These are phyloP conservation scores for Mortierella sp. DNA, from an alignment of 371 early-diverging fungal genomes.

Conservation along the genomic window DNA sequence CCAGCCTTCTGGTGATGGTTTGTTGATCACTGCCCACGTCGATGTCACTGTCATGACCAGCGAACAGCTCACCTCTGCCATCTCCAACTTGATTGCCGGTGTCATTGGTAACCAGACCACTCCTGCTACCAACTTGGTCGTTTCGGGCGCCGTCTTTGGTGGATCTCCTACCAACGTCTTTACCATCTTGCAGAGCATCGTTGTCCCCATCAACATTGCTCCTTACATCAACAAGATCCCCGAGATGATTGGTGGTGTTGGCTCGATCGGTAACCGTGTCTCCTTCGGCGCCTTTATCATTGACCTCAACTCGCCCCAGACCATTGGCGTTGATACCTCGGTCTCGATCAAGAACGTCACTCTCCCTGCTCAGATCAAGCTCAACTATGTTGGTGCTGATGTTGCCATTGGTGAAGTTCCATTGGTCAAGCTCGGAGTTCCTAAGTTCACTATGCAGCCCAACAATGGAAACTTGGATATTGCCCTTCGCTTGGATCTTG, in stretches of 20 bases:
- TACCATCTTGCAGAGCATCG: conserved; percentile 37
- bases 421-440: conserved; percentile 5
- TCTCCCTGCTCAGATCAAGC: too few species aligned
- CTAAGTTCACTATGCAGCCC: background rate
- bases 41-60: conserved; percentile 28
- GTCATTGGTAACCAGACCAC: conserved; percentile 28
- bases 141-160: conserved; percentile 33
- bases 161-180: conserved; percentile 24
- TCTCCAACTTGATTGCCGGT: conserved; percentile 26
- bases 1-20: conserved; percentile 24
- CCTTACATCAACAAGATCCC: conserved; percentile 25
- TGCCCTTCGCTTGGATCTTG: background rate
- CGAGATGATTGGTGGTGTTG: conserved; percentile 1
- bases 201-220: conserved; percentile 27
- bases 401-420: background rate
- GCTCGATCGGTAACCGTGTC: conserved; percentile 8
- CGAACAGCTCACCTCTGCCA: conserved; percentile 19
- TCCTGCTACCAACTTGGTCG: too few species aligned
- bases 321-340: too few species aligned
- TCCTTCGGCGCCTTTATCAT: background rate
- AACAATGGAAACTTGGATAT: conserved; percentile 7
- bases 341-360: too few species aligned
- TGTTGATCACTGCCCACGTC: conserved; percentile 33
- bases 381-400: conserved; percentile 13
- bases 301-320: too few species aligned